Evolutionary conservation across 495 filamentous ascomycete genomes (phyloP).

Genomic region (Podospora didyma): DNA sequence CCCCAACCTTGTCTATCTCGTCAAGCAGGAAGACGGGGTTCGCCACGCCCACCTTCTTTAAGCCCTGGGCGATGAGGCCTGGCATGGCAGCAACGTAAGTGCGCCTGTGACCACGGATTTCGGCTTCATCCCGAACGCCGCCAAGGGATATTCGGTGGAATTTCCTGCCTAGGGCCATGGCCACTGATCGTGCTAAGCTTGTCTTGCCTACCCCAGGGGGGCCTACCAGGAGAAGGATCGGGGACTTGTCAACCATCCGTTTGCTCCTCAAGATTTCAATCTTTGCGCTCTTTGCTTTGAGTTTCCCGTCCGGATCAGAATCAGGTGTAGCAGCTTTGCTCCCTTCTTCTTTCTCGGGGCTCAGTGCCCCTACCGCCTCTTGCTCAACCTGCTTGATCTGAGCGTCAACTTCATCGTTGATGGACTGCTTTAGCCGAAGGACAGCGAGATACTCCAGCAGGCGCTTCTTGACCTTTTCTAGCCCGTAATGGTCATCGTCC

Average conservation of each 20-base stretch:
- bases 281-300: conserved; percentile 52
- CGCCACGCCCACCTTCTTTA: conserved; percentile 93
- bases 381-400: conserved; percentile 66
- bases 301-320: conserved; percentile 35
- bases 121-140: conserved; percentile 92
- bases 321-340: conserved; percentile 16
- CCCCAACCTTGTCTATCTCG: conserved; percentile 97
- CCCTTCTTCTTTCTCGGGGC: conserved; percentile 30
- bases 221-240: conserved; percentile 89
- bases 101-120: conserved; percentile 91
- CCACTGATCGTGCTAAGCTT: conserved; percentile 88
- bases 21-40: conserved; percentile 97
- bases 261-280: conserved; percentile 67
- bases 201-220: conserved; percentile 98
- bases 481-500: conserved; percentile 92
- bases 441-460: conserved; percentile 95
- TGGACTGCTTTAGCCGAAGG: conserved; percentile 84
- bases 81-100: conserved; percentile 99
- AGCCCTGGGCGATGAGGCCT: conserved; percentile 85
- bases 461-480: conserved; percentile 97
- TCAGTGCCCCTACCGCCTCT: conserved; percentile 46
- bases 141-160: conserved; percentile 98
- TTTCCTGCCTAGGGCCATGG: conserved; percentile 85
- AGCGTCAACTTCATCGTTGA: conserved; percentile 73
- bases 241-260: conserved; percentile 87